Base-by-base conservation (phyloP, 2,329 filamentous ascomycete genomes). In the Paecilomyces dactylethromorphus region DNA sequence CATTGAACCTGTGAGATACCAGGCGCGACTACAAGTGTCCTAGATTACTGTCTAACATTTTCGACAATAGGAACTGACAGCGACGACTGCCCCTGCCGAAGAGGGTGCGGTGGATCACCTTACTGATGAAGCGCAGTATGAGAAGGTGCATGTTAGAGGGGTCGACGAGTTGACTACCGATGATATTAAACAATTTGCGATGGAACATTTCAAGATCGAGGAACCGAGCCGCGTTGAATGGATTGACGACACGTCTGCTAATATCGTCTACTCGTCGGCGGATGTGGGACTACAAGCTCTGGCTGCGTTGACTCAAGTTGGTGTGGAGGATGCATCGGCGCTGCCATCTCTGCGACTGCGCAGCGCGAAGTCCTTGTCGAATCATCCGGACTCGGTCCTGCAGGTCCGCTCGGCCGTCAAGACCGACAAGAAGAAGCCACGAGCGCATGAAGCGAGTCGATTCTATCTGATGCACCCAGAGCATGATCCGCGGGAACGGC, bases 401-500 rank as follows among this genome's bases (percentile, higher is more conserved):
- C 83, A 86, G 59, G 80, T 97, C 50, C 86, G 94, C 54, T 82
- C 90, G 61, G 88, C 92, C 0, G 83, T 92, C 5, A 79, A 82
- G 26, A 82, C 85, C 22, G 94, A 99, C 76, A 88, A 82, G 70
- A 99, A 99, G 76, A 84, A 86, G 67, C 84, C 80, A 51, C 88
- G 90, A 49, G 93, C 94, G 1, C 85, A 91, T 11, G 83, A 88
- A 55, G 84, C 89, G 61, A 97, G 93, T 75, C 84, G 91, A 12
- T 97, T 95, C 78, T 99, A 99, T 71, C 85, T 97, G 35, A 83
- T 94, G 68, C 90, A 97, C 66, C 93, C 93, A 1, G 90, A 96
- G 66, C 86, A 92, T 70, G 92, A 96, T 68, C 91, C 89, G 2
- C 87, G 87, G 65, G 91, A 90, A 76, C 84, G 85, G 56, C 79